Base-by-base conservation (phyloP, 352 stramenopile species). In the Saprolegnia diclina region DNA sequence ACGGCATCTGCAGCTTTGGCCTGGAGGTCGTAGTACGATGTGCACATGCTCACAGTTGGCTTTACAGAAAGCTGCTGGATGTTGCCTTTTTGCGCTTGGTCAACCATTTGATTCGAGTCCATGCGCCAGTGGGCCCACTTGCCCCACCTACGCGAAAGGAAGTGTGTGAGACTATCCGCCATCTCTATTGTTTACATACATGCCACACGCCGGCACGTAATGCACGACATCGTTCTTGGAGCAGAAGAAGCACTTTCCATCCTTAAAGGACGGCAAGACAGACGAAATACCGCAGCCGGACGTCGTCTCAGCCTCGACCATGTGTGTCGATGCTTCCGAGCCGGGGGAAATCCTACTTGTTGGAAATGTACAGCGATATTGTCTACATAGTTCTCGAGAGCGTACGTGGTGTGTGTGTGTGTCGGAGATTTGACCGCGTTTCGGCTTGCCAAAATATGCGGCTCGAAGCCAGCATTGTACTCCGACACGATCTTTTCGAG, bases 101-200 rank as follows among this genome's bases (percentile, higher is more conserved):
- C 65, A 45, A 38, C 26, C 19, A 44, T 26, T 14, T 64, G 24
- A 22, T 65, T 59, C 7, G 63, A 63, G 14, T 84, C 85, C 85
- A 93, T 89, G 29, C 83, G 80, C 85, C 85, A 92, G 64, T 93
- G 81, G 1, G 85, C 89, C 83, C 83, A 94, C 62, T 92, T 92
- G 21, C 83, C 83, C 83, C 83, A 94, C 19, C 56, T 64, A 64
- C 37, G 45, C 45, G 22, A n/a, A 64, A 64, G 1, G 19, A 61
- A 52, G 18, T n/a, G 10, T n/a, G 42, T 57, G 50, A 57, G 50
- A 10, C 10, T 55, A 18, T 19, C 11, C 7, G 14, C 56, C 14
- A 22, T n/a, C 7, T 14, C 35, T 53, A 45, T 24, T 37, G 18
- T 22, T 9, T 37, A 52, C 35, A n/a, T 64, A 64, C 78, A 92